Evolutionary conservation across 1,284 basidiomycete species (phyloP), one percentile per base, ranked within the genome.

Genomic region (Ceratobasidium sp.): DNA sequence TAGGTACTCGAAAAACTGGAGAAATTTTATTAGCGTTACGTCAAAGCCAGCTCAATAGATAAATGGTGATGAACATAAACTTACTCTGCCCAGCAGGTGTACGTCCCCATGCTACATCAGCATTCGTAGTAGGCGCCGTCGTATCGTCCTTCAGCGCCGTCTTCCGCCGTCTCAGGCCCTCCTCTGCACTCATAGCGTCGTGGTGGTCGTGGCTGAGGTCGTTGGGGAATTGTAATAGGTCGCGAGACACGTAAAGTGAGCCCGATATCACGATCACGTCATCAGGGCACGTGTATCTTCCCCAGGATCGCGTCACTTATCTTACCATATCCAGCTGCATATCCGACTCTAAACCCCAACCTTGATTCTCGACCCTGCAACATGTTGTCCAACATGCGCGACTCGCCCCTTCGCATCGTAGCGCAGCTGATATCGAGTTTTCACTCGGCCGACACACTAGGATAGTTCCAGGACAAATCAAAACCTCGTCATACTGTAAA

Each of bases 1-100:
- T 94, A 10, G 97, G 97, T 51, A 99, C 97, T 75, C 91, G 91
- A 85, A 99, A 99, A 13, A 98, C 97, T 97, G 84, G 56, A 46
- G 18, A 46, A 23, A 49, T 3, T 3, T 46, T 10, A 33, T 61
- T 39, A 69, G 67, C 67, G 15, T 61, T 44, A 64, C 40, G 63
- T 64, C 55, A 56, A 56, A 26, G n/a, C 33, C 33, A n/a, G 7
- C n/a, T 56, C 5, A 10, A 23, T 26, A 68, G 18, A 66, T 18
- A 64, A 67, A 56, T 28, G n/a, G 23, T 10, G 2, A 51, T 64
- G 3, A 53, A 1, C 18, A 53, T 28, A 2, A 1, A 64, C 73
- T 76, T n/a, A 76, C 73, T 55, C 1, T 55, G 49, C 10, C 73
- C 73, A 15, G 61, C 51, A 1, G 73, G 73, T 5, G 73, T 76